Conservation (phyloP, 306 rosid species). For the Fragaria iinumae region DNA sequence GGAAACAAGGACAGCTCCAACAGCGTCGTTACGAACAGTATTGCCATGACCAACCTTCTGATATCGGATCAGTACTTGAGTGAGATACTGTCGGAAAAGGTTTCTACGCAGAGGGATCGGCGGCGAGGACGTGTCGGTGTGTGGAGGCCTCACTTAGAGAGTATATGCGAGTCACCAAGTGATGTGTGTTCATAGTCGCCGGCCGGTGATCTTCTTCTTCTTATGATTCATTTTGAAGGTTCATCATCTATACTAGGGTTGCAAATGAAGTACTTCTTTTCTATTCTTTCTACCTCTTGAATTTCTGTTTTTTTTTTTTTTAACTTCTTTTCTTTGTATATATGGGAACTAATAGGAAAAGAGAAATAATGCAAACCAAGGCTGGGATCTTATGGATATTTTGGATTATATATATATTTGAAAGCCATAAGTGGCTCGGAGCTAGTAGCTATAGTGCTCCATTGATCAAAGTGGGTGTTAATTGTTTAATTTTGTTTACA, state of each 20-base stretch:
- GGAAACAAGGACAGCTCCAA: not conserved
- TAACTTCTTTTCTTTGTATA: slow-evolving; percentile 12
- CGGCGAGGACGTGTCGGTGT: slow-evolving; percentile 86
- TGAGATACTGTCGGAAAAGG: slow-evolving; percentile 82
- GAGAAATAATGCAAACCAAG: slow-evolving; percentile 2
- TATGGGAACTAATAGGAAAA: slow-evolving; percentile 21
- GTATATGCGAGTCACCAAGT: slow-evolving; percentile 78
- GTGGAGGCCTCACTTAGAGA: slow-evolving; percentile 91
- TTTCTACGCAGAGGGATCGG: slow-evolving; percentile 65
- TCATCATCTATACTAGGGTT: slow-evolving; percentile 22
- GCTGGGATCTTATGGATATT: not conserved
- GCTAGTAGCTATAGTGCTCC: not conserved
- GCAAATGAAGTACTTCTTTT: slow-evolving; percentile 22
- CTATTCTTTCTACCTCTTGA: slow-evolving; percentile 12
- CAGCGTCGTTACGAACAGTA: slow-evolving; percentile 16
- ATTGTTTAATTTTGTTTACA: not conserved
- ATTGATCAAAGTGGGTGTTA: not conserved
- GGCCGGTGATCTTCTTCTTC: not conserved
- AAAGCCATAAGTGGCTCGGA: not conserved
- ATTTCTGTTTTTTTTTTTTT: not conserved
- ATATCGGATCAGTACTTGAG: slow-evolving; percentile 70
- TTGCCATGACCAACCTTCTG: slow-evolving; percentile 41
- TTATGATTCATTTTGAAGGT: slow-evolving; percentile 21
- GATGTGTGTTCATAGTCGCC: slow-evolving; percentile 14
- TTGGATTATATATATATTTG: not conserved